phyloP scores from a whole-genome alignment of 345 rosid species.

The Populus pruinosa region DNA sequence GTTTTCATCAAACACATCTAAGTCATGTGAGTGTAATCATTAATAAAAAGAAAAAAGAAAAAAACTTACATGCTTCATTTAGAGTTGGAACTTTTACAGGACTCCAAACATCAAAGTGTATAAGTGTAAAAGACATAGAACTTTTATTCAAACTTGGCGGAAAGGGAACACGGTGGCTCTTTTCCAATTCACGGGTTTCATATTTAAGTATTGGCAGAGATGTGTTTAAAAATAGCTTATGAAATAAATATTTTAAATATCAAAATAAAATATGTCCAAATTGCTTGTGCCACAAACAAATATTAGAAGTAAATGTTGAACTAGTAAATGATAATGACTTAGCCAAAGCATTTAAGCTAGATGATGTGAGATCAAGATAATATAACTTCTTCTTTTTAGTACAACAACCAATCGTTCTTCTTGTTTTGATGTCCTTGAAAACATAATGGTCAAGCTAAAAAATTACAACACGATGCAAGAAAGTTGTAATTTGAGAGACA shows the following conservation, averaged over 20 bases:
- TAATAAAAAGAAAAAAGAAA: not conserved
- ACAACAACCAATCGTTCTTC: not conserved
- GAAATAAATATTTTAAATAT: constrained; percentile 3
- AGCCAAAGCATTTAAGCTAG: not conserved
- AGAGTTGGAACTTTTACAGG: not conserved
- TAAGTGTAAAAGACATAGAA: not conserved
- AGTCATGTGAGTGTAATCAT: not conserved
- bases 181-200: not conserved
- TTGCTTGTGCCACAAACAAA: not conserved
- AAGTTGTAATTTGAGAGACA: not conserved
- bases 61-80: not conserved
- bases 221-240: not conserved
- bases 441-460: constrained; percentile 3
- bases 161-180: not conserved
- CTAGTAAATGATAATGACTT: not conserved
- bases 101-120: not conserved
- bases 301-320: not conserved
- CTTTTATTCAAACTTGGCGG: not conserved
- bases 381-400: not conserved
- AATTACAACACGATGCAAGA: not conserved
- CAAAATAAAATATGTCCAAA: not conserved
- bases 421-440: constrained; percentile 6
- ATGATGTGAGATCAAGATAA: constrained; percentile 1
- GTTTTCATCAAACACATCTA: not conserved
- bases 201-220: not conserved